A percentile compares a stretch with the other conserved stretches of the same genome.
Evolutionary conservation across 2,329 filamentous ascomycete species (phyloP).

Genomic region (Curvularia lunata): DNA sequence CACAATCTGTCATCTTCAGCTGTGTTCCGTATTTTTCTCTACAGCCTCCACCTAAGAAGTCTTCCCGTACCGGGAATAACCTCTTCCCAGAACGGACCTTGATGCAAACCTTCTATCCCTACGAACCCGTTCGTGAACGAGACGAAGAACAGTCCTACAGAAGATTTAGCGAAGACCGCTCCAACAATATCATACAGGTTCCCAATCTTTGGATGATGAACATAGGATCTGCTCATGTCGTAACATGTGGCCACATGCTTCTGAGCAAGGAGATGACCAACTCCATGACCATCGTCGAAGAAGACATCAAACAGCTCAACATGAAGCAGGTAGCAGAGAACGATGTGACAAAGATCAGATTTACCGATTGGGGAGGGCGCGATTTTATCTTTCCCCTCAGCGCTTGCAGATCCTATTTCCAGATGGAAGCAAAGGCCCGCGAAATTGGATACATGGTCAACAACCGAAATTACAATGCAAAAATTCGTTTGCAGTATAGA

Average conservation of each 20-base stretch:
- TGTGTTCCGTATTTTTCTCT: conserved; percentile 40
- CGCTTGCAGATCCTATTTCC: conserved; percentile 39
- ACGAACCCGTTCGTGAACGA: conserved; percentile 38
- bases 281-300: conserved; percentile 33
- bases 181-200: conserved; percentile 34
- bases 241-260: conserved; percentile 37
- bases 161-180: conserved; percentile 27
- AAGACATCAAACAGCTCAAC: conserved; percentile 25
- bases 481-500: conserved; percentile 18
- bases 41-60: conserved; percentile 11
- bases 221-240: conserved; percentile 31
- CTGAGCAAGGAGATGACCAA: conserved; percentile 33
- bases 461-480: neutral
- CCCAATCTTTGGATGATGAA: conserved; percentile 43
- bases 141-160: conserved; percentile 41
- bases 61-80: conserved; percentile 8
- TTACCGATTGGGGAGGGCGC: conserved; percentile 32
- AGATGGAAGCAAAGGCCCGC: conserved; percentile 37
- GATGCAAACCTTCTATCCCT: conserved; percentile 44
- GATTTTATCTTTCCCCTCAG: conserved; percentile 28
- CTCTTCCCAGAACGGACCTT: conserved; percentile 34
- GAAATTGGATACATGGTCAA: conserved; percentile 22
- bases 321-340: conserved; percentile 4
- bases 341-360: conserved; percentile 22
- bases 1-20: conserved; percentile 38